These are phyloP conservation scores for Spergularia bocconei DNA, from an alignment of 148 eudicot species.

Conservation along the genomic window DNA sequence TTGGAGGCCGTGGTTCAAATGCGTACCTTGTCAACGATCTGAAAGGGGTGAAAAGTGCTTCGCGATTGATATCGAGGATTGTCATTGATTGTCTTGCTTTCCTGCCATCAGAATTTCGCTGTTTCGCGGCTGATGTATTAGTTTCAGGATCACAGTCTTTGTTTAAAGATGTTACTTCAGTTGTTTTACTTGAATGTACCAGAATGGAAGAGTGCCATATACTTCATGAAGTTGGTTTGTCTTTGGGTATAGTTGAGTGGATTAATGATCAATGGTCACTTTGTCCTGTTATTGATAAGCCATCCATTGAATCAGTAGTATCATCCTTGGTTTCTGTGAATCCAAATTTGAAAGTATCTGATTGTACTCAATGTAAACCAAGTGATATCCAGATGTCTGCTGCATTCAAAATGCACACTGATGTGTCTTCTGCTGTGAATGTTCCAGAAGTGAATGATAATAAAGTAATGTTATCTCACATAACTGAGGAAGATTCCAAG, in stretches of 20 bases:
- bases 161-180: conserved; percentile 54
- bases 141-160: conserved; percentile 59
- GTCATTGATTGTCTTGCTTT: conserved; percentile 66
- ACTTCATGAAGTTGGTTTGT: conserved; percentile 81
- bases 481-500: conserved; percentile 17
- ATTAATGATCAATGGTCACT: conserved; percentile 56
- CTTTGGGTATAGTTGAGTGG: conserved; percentile 82
- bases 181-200: conserved; percentile 56
- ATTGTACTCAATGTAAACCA: conserved; percentile 12
- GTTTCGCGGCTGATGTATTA: conserved; percentile 72
- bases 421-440: conserved; percentile 1
- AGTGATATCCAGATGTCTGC: conserved; percentile 25
- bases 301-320: conserved; percentile 23
- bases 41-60: conserved; percentile 22
- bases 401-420: conserved; percentile 12
- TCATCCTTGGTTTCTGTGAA: conserved; percentile 28
- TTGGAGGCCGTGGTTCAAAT: conserved; percentile 6
- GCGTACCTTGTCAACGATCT: conserved; percentile 15
- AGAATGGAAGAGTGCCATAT: conserved; percentile 53
- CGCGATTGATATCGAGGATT: conserved; percentile 45
- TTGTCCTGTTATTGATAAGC: conserved; percentile 30
- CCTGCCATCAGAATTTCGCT: conserved; percentile 66
- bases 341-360: conserved; percentile 26
- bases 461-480: conserved; percentile 3
- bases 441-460: conserved; percentile 4